Evolutionary conservation across 768 basidiomycete species (phyloP).

Genomic region (Lentinula sp.): DNA sequence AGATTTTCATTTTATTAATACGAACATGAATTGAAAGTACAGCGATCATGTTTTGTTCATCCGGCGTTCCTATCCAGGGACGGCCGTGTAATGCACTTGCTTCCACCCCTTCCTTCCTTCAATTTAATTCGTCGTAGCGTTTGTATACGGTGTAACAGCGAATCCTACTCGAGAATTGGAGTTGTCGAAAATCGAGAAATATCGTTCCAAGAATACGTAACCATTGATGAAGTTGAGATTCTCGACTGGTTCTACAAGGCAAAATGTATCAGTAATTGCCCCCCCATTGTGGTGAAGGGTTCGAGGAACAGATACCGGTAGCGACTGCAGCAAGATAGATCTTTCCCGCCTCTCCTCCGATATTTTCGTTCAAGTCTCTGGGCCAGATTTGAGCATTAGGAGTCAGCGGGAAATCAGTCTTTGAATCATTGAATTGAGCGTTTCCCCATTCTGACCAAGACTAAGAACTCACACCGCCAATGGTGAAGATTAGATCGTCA

Average conservation of each 20-base stretch:
- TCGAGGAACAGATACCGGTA: slow-evolving; percentile 21
- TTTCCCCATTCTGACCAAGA: no score
- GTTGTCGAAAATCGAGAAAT: slow-evolving; percentile 63
- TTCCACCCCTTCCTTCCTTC: no score
- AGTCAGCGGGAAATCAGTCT: slow-evolving; percentile 29
- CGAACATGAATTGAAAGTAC: no score
- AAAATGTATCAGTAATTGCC: background rate
- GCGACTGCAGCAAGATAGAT: slow-evolving; percentile 30
- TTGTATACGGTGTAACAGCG: background rate
- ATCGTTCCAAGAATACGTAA: slow-evolving; percentile 16
- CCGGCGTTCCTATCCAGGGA: no score
- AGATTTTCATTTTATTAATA: background rate
- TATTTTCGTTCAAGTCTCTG: slow-evolving; percentile 23
- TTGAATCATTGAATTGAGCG: background rate
- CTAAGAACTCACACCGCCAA: slow-evolving; percentile 31
- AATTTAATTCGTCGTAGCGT: background rate
- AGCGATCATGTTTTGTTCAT: no score
- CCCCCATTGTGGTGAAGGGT: no score
- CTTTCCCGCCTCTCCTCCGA: slow-evolving; percentile 23
- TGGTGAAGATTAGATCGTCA: slow-evolving; percentile 50
- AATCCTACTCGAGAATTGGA: slow-evolving; percentile 22
- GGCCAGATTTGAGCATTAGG: slow-evolving; percentile 37
- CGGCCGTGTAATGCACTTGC: no score
- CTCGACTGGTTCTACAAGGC: slow-evolving; percentile 4
- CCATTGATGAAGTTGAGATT: slow-evolving; percentile 49